phyloP scores from a whole-genome alignment of 371 early-diverging fungal genomes.

The Thermomucor indicae-seudaticae region DNA sequence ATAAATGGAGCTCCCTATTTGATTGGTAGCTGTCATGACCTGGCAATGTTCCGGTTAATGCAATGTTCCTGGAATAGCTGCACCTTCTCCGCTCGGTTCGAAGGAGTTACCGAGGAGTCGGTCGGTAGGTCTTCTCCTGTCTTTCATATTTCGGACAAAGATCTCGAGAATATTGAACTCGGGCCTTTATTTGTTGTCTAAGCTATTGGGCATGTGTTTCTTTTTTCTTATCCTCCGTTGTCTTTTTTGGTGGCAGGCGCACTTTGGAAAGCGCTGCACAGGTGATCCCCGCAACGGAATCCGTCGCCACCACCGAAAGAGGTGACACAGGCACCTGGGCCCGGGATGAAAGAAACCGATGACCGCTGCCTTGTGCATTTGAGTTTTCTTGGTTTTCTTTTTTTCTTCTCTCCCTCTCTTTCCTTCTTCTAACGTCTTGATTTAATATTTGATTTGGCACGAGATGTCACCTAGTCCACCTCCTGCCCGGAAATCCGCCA shows the following conservation, averaged over 20 bases:
- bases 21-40: too few relatives aligned
- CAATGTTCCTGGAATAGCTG: too few relatives aligned
- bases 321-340: constrained; percentile 3
- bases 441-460: neutral
- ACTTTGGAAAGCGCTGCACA: too few relatives aligned
- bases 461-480: constrained; percentile 21
- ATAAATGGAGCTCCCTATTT: too few relatives aligned
- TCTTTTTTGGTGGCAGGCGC: neutral
- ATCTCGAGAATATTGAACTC: too few relatives aligned
- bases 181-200: too few relatives aligned
- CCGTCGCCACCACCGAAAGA: neutral
- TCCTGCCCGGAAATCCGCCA: constrained; percentile 8
- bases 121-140: too few relatives aligned
- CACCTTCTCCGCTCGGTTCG: too few relatives aligned
- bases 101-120: too few relatives aligned
- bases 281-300: neutral
- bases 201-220: too few relatives aligned
- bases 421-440: constrained; percentile 1
- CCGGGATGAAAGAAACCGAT: constrained; percentile 12
- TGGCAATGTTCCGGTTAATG: too few relatives aligned
- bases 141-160: too few relatives aligned
- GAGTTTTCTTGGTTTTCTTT: constrained; percentile 1
- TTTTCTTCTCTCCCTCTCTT: constrained; percentile 4
- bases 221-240: neutral
- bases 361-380: constrained; percentile 9